A percentile compares a stretch with the other conserved stretches of the same genome.
Conservation (phyloP, 2,329 filamentous ascomycete species). For the Ceratocystis papillata region DNA sequence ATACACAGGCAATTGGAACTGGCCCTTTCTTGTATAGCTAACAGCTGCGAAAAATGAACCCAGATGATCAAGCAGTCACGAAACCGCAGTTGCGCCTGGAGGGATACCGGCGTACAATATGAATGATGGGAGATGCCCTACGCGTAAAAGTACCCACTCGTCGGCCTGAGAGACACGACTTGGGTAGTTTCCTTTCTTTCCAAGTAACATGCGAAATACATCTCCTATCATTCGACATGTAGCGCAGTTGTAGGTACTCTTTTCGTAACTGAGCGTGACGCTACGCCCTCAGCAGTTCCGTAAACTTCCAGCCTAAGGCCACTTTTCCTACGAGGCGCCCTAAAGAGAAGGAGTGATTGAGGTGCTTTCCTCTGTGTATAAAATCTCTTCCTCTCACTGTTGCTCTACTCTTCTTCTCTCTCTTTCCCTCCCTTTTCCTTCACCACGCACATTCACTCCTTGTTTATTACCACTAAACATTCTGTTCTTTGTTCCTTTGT, state of each 20-base stretch:
- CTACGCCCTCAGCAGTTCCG: neutral
- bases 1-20: neutral
- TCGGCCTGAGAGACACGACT: neutral
- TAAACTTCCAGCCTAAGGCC: neutral
- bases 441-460: constrained; percentile 11
- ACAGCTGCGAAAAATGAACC: neutral
- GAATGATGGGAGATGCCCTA: neutral
- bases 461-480: neutral
- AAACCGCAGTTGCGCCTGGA: neutral
- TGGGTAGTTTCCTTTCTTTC: neutral
- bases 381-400: neutral
- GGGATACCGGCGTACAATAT: neutral
- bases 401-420: neutral
- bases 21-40: neutral
- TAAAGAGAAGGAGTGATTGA: constrained; percentile 2
- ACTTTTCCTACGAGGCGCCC: neutral
- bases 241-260: neutral
- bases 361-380: constrained; percentile 3
- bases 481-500: neutral
- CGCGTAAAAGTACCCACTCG: neutral
- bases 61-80: neutral
- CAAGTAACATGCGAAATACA: neutral
- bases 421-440: constrained; percentile 2
- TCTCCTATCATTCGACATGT: neutral
- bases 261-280: neutral